Evolutionary conservation across 352 stramenopile species (phyloP).

Genomic region (Hyaloperonospora brassicae): DNA sequence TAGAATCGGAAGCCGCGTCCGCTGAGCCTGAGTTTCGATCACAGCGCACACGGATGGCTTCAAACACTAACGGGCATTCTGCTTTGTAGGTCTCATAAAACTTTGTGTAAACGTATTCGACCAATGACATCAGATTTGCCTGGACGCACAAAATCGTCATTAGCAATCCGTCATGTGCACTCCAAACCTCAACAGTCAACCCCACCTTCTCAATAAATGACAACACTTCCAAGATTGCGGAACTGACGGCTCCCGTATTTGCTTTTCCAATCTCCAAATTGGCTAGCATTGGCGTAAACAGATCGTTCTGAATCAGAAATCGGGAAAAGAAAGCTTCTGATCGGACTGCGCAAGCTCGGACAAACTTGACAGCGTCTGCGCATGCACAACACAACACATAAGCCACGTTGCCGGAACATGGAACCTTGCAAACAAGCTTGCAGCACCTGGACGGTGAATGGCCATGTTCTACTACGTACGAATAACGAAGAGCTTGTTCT

Average conservation of each 20-base stretch:
- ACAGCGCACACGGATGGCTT: conserved; percentile 52
- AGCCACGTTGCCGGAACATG: not conserved
- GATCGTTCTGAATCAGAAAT: conserved; percentile 69
- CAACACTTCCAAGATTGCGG: conserved; percentile 65
- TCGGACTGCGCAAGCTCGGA: conserved; percentile 60
- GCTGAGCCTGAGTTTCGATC: conserved; percentile 39
- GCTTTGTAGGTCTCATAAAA: conserved; percentile 70
- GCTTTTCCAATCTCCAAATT: conserved; percentile 43
- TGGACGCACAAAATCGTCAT: conserved; percentile 15
- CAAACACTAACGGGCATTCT: conserved; percentile 64
- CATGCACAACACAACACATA: conserved; percentile 1
- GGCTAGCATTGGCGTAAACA: conserved; percentile 50
- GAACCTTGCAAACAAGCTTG: conserved; percentile 9
- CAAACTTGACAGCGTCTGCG: conserved; percentile 70
- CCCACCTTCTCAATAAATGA: conserved; percentile 70
- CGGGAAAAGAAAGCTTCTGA: conserved; percentile 77
- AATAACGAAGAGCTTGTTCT: conserved; percentile 81
- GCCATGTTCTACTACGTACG: conserved; percentile 36
- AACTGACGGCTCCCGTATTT: conserved; percentile 56
- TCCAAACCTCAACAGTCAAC: not conserved
- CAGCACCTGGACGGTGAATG: conserved; percentile 20
- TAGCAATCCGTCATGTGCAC: not conserved
- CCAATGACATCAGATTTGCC: conserved; percentile 55
- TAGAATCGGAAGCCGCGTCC: conserved; percentile 10
- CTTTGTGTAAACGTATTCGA: conserved; percentile 76